Evolutionary conservation across 805 yeast genomes (phyloP), one percentile per base, ranked within the genome.

Genomic region (Grigorovia transvaalensis): DNA sequence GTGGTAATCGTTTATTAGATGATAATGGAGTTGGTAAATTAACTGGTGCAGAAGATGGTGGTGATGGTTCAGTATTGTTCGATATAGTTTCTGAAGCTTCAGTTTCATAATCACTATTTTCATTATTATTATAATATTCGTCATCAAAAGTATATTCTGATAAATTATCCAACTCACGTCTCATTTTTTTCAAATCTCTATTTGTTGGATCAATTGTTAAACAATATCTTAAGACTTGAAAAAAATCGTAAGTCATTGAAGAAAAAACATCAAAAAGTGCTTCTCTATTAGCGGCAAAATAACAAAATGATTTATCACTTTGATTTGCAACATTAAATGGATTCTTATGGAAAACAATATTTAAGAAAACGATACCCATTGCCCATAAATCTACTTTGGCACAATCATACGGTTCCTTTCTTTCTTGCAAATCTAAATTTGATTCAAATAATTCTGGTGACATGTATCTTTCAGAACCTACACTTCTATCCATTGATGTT

Each of bases 401-500:
- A 9, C 96, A 88, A 59, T 84, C 85, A 65, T 89, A 90, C 45
- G 75, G 71, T 40, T 78, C 79, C 48, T 80, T 69, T 45, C 69
- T 66, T 46, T 71, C 71, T 30, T 68, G 66, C 41, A 61, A 50
- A 51, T 67, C 71, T 42, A 66, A 54, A 58, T 68, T 67, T 8
- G 63, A 58, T 50, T 88, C 95, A 63, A 88, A 83, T 52, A 88
- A 70, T 64, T 89, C 97, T 1, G 97, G 97, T 0, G 96, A 95
- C 97, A 89, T 89, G 68, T 89, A 89, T 55, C 95, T 75, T 68
- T 88, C 96, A 51, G 88, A 80, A 23, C 96, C 96, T 53, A 88
- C 85, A 55, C 87, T 95, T 65, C 88, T 85, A 61, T 88, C 89
- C 40, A 78, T 69, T 59, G 87, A 82, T 46, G 71, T 68, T 47